Base-by-base conservation (phyloP, 2,329 filamentous ascomycete species). In the Aspergillus calidoustus region DNA sequence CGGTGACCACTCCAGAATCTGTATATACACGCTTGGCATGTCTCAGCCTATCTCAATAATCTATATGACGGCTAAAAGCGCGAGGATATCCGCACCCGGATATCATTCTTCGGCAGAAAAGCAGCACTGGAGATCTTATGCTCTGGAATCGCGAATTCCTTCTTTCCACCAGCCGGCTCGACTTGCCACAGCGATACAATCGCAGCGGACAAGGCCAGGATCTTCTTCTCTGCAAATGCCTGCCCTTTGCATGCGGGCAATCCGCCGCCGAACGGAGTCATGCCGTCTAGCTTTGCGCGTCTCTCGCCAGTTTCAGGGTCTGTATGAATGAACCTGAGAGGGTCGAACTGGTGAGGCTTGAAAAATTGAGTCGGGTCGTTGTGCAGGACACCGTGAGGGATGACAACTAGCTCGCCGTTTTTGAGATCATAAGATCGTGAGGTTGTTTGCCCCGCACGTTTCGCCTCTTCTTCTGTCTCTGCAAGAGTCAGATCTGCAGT, bases 141-240 rank as follows among this genome's bases (percentile, higher is more conserved):
- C 46, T 73, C 75, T 0, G 87, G 87, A 48, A 88, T 76, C 19
- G 76, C 76, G 81, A 86, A 86, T 0, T 73, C 75, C 7, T 74
- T 74, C 7, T 74, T 75, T 17, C 79, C 78, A 52, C 72, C 72
- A 0, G 74, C 77, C 0, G 83, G 78, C 57, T 83, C 75, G 60
- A 88, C 81, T 48, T 87, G 82, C 84, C 85, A 88, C 67, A 85
- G 78, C 6, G 79, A 76, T 22, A 87, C 68, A 23, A 88, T 79
- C 1, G 81, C 79, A 17, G 84, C 84, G 1, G 80, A 78, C 49
- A 85, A 81, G 25, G 81, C 72, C 48, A 87, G 66, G 19, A 81
- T 78, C 67, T 83, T 79, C 52, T 80, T 77, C 67, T 85, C 80
- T 3, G 82, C 83, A 62, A 86, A 83, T 2, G 74, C 72, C 13